Evolutionary conservation across 164 flowering plant species (phyloP), one percentile per base, ranked within the genome.

Genomic region (Magnolia sinica): DNA sequence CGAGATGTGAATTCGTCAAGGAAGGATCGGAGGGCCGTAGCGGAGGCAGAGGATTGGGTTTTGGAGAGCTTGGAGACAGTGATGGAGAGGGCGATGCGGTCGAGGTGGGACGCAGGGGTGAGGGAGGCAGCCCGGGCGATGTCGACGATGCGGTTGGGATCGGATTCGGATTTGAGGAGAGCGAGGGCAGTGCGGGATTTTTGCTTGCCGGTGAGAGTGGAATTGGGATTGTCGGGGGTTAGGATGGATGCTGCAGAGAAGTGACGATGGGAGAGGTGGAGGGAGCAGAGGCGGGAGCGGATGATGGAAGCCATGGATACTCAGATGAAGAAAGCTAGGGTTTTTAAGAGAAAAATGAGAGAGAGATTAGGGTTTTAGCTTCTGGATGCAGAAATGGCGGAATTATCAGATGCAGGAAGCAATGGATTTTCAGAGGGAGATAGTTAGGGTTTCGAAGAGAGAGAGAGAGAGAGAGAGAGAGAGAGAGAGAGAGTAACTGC

Each of bases 81-180:
- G 73, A 86, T 29, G 63, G 97, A 85, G 85, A 88, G 88, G 24
- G 87, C 85, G 77, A 89, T 63, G 29, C 97, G 93, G 77, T 92
- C 97, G 77, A 89, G 88, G 71, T 88, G 97, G 66, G 75, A 72
- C 0, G 81, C 89, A 0, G 97, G 94, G 1, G 90, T 82, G 70
- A 94, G 92, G 7, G 89, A 77, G 16, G 98, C 94, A 23, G 95
- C 89, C 9, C 90, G 89, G 89, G 91, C 92, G 78, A 93, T 89
- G 20, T 88, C 88, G 78, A 91, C 78, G 83, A 95, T 88, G 50
- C 83, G 84, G 22, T 87, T 84, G 0, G 98, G 83, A 55, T 91
- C 82, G 14, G 74, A 27, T 78, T 92, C 96, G 72, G 91, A 73
- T 73, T 88, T 87, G 78, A 95, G 85, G 77, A 89, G 92, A 7